These are phyloP conservation scores for Cladophialophora carrionii DNA, from an alignment of 2,329 filamentous ascomycete species.

Conservation along the genomic window DNA sequence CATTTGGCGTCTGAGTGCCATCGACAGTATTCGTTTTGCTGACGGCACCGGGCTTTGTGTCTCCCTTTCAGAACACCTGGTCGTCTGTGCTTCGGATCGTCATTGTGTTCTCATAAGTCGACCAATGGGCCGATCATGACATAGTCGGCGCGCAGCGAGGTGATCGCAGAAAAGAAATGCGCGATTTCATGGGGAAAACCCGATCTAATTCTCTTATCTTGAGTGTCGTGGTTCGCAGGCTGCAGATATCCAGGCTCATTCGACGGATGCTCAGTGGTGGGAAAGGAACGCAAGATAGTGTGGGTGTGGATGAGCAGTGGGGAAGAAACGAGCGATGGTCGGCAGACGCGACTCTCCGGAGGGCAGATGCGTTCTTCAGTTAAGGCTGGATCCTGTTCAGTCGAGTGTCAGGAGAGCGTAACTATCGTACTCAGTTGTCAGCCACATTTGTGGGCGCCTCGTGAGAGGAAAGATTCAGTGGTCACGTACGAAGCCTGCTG, in stretches of 20 bases:
- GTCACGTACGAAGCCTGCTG: background rate
- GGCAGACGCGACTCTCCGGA: background rate
- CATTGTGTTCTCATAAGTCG: background rate
- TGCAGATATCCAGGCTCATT: slow-evolving; percentile 3
- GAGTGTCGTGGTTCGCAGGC: slow-evolving; percentile 2
- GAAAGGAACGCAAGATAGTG: background rate
- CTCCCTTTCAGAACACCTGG: background rate
- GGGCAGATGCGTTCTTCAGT: background rate
- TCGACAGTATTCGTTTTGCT: background rate
- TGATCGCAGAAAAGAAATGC: background rate
- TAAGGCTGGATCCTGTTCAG: background rate
- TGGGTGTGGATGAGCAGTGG: slow-evolving; percentile 4
- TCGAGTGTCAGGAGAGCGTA: background rate
- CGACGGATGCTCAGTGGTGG: slow-evolving; percentile 1
- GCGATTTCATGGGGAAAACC: slow-evolving; percentile 9
- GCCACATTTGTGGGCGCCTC: background rate
- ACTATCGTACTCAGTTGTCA: background rate
- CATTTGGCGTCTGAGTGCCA: slow-evolving; percentile 15
- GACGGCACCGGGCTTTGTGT: slow-evolving; percentile 1
- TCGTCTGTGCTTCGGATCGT: background rate
- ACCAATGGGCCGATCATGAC: background rate
- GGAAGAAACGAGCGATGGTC: slow-evolving; percentile 1
- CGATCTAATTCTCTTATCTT: slow-evolving; percentile 17
- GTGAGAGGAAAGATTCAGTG: background rate
- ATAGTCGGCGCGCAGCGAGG: background rate